phyloP scores from a whole-genome alignment of 768 basidiomycete species.

The Filobasidium wieringae region DNA sequence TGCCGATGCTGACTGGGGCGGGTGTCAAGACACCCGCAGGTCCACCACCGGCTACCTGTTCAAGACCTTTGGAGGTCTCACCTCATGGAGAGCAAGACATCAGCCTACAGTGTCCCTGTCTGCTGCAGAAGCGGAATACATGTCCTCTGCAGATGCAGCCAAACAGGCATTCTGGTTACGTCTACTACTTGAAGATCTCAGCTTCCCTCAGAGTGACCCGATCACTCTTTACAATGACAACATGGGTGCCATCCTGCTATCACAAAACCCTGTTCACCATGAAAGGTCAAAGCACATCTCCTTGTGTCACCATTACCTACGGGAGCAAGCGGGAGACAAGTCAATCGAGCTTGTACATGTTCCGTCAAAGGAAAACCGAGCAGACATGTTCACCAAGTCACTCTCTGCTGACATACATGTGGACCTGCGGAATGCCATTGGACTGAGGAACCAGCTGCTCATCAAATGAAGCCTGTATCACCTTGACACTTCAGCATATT shows the following conservation, averaged over 20 bases:
- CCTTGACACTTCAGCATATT: too few species aligned
- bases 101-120: conserved; percentile 40
- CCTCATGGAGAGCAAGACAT: conserved; percentile 40
- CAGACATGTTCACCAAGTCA: too few species aligned
- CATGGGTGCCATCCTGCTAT: not conserved
- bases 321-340: too few species aligned
- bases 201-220: not conserved
- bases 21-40: conserved; percentile 24
- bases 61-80: conserved; percentile 30
- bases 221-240: not conserved
- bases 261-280: too few species aligned
- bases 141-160: conserved; percentile 38
- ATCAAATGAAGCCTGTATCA: too few species aligned
- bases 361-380: too few species aligned
- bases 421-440: too few species aligned
- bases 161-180: conserved; percentile 11
- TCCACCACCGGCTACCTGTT: conserved; percentile 37
- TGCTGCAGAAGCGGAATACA: conserved; percentile 46
- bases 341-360: too few species aligned
- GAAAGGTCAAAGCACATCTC: too few species aligned
- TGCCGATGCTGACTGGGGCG: conserved; percentile 33
- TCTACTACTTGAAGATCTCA: not conserved
- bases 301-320: too few species aligned
- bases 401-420: too few species aligned
- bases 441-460: too few species aligned